Evolutionary conservation across 2,329 filamentous ascomycete species (phyloP), one percentile per base, ranked within the genome.

Genomic region (Leptographium radiaticola): DNA sequence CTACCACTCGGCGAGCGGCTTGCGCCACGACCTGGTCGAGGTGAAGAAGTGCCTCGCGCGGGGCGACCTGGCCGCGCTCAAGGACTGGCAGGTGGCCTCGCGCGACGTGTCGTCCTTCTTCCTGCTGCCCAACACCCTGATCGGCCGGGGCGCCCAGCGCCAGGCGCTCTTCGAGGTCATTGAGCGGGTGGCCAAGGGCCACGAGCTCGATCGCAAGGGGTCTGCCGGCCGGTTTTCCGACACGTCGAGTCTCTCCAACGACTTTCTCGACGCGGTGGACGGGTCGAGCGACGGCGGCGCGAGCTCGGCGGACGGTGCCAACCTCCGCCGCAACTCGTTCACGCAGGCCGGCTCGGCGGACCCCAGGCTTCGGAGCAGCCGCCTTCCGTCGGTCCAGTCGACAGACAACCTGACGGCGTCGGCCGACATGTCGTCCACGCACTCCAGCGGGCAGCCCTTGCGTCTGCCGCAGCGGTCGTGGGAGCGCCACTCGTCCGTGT

Each of bases 71-170:
- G 71, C 79, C 52, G 81, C 83, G 1, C 71, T 96, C 52, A 81
- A 81, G 56, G 76, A 84, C 42, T 94, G 88, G 74, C 75, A 80
- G 58, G 83, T 94, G 56, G 90, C 81, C 13, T 80, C 83, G n/a
- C 87, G 83, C 55, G 91, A 97, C 66, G 82, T 95, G 0, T 95
- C 89, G 1, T 94, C 89, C 6, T 93, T 94, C 64, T 96, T 96
- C 68, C 86, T 89, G 60, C 76, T 96, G 20, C 91, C 91, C 0
- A 79, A 81, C 0, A 75, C 76, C 55, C 89, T 94, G 75, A 86
- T 95, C 59, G 91, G 91, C 4, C 80, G 90, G 39, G 75, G 84
- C 34, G 74, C 79, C 57, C 88, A 95, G 65, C 81, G 81, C 44
- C 74, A 83, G 48, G 77, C 79, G 40, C 79, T 96, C 10, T 69